Evolutionary conservation across 2,329 filamentous ascomycete genomes (phyloP), one percentile per base, ranked within the genome.

Genomic region (Xylariaceae sp.): DNA sequence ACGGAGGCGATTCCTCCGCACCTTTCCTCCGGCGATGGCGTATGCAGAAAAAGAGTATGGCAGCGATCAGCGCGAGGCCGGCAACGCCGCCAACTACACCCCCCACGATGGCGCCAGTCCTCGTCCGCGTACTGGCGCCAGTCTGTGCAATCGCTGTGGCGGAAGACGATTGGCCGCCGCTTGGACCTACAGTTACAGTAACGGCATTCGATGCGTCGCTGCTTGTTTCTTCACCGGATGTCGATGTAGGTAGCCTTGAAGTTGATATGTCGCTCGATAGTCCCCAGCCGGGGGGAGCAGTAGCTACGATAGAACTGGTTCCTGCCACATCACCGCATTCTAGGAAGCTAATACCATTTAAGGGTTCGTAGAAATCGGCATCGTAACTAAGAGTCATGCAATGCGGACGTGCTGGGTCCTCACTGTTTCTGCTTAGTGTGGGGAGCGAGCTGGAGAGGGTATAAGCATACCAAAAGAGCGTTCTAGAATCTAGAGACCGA

Each of bases 361-460:
- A 60, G 9, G 59, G 54, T n/a, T 69, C 67, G 37, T 52, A 67
- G 53, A 66, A 68, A 51, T 61, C 60, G 2, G 56, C 64, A 41
- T 65, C 54, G 50, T 71, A 71, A 12, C 66, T 53, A 46, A 67
- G 69, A 7, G 67, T 71, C 40, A 70, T 63, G 56, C 69, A 71
- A 52, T 57, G 62, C 7, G 69, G 68, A 1, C 51, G 61, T n/a
- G 53, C 52, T 19, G 61, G 55, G 10, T 65, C 50, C 40, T 56
- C 50, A 48, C 66, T 69, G 48, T 60, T 26, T 47, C 20, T 50
- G n/a, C 32, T 67, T 57, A 65, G 65, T 48, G 44, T 46, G n/a
- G 51, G 56, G 40, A 37, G 21, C 46, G 20, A 49, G 7, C 40
- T 43, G 43, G 20, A 46, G 32, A 49, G 37, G 20, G 20, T 26